These are phyloP conservation scores for Darksidea phi DNA, from an alignment of 495 filamentous ascomycete species.

Conservation along the genomic window DNA sequence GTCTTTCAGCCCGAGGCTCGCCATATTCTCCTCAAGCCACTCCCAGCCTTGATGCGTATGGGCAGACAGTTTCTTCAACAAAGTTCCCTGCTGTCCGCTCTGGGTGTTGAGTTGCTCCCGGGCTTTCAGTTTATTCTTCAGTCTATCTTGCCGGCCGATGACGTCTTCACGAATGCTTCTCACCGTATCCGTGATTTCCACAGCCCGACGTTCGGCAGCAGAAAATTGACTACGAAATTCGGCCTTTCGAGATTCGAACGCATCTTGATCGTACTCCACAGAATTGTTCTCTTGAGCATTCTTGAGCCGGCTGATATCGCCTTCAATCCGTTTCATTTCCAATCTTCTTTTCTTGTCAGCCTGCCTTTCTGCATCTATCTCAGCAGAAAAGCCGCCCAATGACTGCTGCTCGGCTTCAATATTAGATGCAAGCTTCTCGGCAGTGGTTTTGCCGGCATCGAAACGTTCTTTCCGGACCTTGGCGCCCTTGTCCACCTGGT, in stretches of 20 bases:
- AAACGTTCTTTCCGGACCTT: slow-evolving; percentile 53
- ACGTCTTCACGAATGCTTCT: slow-evolving; percentile 12
- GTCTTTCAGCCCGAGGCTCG: slow-evolving; percentile 62
- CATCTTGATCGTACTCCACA: slow-evolving; percentile 54
- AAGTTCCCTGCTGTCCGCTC: slow-evolving; percentile 68
- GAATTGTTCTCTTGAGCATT: slow-evolving; percentile 52
- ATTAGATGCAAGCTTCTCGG: slow-evolving; percentile 50
- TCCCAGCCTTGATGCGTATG: slow-evolving; percentile 72
- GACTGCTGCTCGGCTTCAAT: slow-evolving; percentile 55
- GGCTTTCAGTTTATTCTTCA: slow-evolving; percentile 43
- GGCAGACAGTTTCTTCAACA: slow-evolving; percentile 54
- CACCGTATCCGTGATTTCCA: slow-evolving; percentile 45
- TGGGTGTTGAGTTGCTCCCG: slow-evolving; percentile 68
- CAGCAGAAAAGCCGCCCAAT: slow-evolving; percentile 55
- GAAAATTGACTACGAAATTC: slow-evolving; percentile 26
- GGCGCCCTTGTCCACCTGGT: slow-evolving; percentile 50
- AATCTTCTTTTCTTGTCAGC: slow-evolving; percentile 52
- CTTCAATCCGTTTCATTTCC: slow-evolving; percentile 48
- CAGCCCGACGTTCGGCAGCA: slow-evolving; percentile 47
- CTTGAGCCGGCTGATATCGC: slow-evolving; percentile 48
- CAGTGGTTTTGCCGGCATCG: slow-evolving; percentile 52
- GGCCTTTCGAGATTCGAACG: slow-evolving; percentile 51
- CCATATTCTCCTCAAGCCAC: slow-evolving; percentile 72
- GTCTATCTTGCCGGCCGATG: slow-evolving; percentile 3
- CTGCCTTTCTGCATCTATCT: slow-evolving; percentile 59